phyloP scores from a whole-genome alignment of 345 rosid species.

The Euphorbia pulcherrima region DNA sequence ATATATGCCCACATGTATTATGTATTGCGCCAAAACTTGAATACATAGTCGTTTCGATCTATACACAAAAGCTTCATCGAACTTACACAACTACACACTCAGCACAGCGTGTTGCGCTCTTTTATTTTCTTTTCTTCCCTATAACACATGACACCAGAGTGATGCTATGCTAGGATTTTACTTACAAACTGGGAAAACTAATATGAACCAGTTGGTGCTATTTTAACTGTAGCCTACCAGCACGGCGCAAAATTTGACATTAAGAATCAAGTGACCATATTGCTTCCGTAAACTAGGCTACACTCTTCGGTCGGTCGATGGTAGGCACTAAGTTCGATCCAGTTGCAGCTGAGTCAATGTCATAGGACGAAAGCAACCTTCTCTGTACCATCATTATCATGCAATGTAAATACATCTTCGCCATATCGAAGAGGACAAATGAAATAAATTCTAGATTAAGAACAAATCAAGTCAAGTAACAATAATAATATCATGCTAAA shows the following conservation, averaged over 20 bases:
- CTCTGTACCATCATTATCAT: conserved; percentile 47
- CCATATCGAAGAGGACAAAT: background rate
- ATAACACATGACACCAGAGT: conserved; percentile 17
- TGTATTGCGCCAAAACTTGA: conserved; percentile 14
- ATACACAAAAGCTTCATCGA: conserved; percentile 2
- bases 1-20: no score
- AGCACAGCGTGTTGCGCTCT: background rate
- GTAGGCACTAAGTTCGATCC: conserved; percentile 27
- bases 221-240: background rate
- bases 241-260: background rate
- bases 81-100: conserved; percentile 15
- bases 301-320: conserved; percentile 30
- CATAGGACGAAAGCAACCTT: conserved; percentile 68
- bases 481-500: conserved; percentile 1
- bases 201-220: background rate
- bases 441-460: background rate
- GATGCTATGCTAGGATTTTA: background rate
- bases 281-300: conserved; percentile 29
- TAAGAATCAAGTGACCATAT: background rate
- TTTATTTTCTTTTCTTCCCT: background rate
- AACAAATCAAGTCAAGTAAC: background rate
- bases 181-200: conserved; percentile 9
- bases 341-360: conserved; percentile 40
- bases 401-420: background rate
- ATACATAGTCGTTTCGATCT: conserved; percentile 5